Percentiles rank a stretch among this genome's conserved stretches.
Conservation (phyloP, 257 asterid genomes). For the Jacaranda mimosifolia region DNA sequence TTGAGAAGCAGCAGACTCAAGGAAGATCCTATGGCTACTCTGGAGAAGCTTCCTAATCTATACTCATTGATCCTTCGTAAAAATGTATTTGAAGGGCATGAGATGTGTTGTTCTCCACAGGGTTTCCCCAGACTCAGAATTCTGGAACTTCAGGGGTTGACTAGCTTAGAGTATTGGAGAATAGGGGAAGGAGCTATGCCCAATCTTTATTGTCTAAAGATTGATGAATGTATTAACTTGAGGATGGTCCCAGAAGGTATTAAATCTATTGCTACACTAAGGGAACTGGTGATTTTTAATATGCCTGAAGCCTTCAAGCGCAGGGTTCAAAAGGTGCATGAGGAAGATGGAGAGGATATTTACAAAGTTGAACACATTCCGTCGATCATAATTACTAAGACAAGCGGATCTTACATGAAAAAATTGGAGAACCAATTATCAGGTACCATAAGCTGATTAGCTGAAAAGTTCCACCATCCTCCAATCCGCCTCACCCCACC, state of each 20-base stretch:
- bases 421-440: slow-evolving; percentile 35
- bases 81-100: slow-evolving; percentile 46
- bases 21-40: slow-evolving; percentile 60
- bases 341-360: slow-evolving; percentile 46
- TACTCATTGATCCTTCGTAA: slow-evolving; percentile 46
- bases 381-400: slow-evolving; percentile 41
- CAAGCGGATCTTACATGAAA: slow-evolving; percentile 26
- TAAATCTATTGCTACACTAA: slow-evolving; percentile 40
- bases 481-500: background rate
- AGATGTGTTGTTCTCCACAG: slow-evolving; percentile 43
- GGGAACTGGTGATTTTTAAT: slow-evolving; percentile 55
- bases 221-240: slow-evolving; percentile 51
- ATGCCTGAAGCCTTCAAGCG: slow-evolving; percentile 54
- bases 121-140: slow-evolving; percentile 53
- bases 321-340: slow-evolving; percentile 49
- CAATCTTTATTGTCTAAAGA: slow-evolving; percentile 46
- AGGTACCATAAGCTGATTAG: slow-evolving; percentile 36
- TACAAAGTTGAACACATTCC: slow-evolving; percentile 50
- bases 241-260: slow-evolving; percentile 56
- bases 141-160: slow-evolving; percentile 47
- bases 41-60: slow-evolving; percentile 52
- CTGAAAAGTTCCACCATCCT: background rate
- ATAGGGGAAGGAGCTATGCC: slow-evolving; percentile 59
- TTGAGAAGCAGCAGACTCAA: slow-evolving; percentile 57
- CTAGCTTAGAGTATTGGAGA: slow-evolving; percentile 49